Base-by-base conservation (phyloP, 345 rosid species). In the Bruguiera gymnorhiza region DNA sequence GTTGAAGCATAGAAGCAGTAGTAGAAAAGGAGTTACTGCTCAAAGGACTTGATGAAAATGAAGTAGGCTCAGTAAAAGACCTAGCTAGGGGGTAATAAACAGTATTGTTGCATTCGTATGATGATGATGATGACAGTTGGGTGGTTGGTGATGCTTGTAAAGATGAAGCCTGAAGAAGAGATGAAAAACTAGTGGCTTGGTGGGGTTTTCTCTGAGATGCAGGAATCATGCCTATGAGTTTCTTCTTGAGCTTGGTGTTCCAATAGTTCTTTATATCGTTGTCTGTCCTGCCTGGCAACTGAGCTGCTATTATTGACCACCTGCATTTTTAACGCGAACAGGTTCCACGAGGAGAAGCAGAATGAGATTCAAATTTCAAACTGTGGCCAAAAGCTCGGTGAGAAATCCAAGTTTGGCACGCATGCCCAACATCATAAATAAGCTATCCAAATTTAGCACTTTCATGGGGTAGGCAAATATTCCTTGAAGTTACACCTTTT, bases 241-340 rank as follows among this genome's bases (percentile, higher is more conserved):
- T 77, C 74, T 69, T 77, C 81, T 73, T 77, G 13, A 77, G 77
- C 71, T 77, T 77, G 55, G 81, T 77, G 74, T 77, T 77, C 81
- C 81, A 77, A 63, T 77, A 77, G 70, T 77, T 77, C 56, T 77
- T 77, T 13, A 77, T 77, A 31, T 77, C 77, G 26, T 77, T 77
- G 46, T 77, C 81, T 3, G 81, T 77, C 53, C 81, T 77, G 8
- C 81, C 81, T 64, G 81, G 74, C 70, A 77, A 73, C 52, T 77
- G 81, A 5, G 77, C 81, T 73, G 81, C 81, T 64, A 77, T 77
- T 16, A 77, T 65, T 64, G 81, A 77, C 81, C 81, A 77, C 66
- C 81, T 77, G 77, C 59, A 68, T 18, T 55, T 57, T 57, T 15
- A 36, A 29, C 26, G 16, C 10, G 23, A 15, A 21, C n/a, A 55